Percentiles rank a stretch among this genome's conserved stretches.
Evolutionary conservation across 305 asterid species (phyloP).

Genomic region (Rubia occidens): DNA sequence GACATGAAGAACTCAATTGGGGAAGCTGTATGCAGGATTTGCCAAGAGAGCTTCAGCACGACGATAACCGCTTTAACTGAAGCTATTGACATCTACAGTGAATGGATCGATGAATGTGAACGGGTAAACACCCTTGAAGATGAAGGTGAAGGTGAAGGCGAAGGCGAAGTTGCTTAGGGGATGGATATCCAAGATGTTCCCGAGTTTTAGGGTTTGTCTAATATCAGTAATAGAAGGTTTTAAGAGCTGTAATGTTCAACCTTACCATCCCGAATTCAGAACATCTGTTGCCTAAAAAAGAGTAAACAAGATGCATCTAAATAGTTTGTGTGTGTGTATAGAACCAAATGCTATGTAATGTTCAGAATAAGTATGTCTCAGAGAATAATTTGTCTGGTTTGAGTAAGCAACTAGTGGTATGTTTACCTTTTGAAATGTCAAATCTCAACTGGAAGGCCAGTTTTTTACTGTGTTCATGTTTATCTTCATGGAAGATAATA

Average conservation of each 20-base stretch:
- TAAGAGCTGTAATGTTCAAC: neutral
- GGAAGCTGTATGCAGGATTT: slow-evolving; percentile 67
- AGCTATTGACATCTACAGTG: slow-evolving; percentile 53
- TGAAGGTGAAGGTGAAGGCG: slow-evolving; percentile 31
- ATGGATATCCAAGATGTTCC: neutral
- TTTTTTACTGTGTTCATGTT: no score
- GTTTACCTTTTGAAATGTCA: neutral
- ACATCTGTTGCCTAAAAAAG: neutral
- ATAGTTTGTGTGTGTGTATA: neutral
- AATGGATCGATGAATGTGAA: slow-evolving; percentile 97
- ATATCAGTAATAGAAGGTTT: neutral
- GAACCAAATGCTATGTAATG: neutral
- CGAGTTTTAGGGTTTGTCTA: neutral
- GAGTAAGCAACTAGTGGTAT: neutral
- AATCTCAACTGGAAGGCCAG: neutral
- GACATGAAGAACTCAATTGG: slow-evolving; percentile 87
- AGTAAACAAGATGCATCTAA: neutral
- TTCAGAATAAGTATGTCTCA: neutral
- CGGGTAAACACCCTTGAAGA: slow-evolving; percentile 69
- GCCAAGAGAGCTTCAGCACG: slow-evolving; percentile 91
- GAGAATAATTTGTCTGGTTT: neutral
- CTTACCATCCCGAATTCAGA: neutral
- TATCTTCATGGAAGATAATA: no score
- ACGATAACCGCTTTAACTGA: slow-evolving; percentile 37
- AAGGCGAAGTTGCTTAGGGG: slow-evolving; percentile 4